phyloP scores from a whole-genome alignment of 306 rosid species.

The Cyamopsis tetragonoloba region DNA sequence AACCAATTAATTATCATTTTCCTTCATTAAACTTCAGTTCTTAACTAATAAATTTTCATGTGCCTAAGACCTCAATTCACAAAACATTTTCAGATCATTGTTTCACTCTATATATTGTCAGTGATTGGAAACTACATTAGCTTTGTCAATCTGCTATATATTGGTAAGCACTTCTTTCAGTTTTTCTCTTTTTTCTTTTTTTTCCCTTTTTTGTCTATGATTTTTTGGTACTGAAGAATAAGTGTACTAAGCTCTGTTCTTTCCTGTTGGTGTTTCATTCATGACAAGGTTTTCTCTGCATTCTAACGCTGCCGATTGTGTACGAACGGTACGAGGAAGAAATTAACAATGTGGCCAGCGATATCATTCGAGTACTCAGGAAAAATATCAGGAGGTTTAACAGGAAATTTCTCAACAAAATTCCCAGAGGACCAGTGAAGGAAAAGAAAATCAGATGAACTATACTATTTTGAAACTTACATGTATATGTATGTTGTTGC shows the following conservation, averaged over 20 bases:
- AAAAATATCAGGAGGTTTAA: conserved; percentile 44
- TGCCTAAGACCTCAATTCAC: background rate
- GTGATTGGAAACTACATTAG: conserved; percentile 66
- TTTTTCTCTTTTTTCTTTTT: background rate
- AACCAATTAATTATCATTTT: background rate
- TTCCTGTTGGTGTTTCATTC: conserved; percentile 22
- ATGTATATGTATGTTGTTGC: background rate
- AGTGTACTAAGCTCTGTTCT: background rate
- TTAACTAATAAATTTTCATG: background rate
- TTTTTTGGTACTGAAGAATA: background rate
- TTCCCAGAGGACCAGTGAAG: conserved; percentile 75
- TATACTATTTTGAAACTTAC: background rate
- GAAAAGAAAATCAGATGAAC: conserved; percentile 54
- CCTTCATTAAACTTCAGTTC: background rate
- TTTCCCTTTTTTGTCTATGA: background rate
- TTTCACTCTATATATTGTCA: conserved; percentile 54
- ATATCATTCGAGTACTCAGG: conserved; percentile 34
- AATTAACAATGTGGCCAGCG: conserved; percentile 42
- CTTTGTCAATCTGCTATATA: conserved; percentile 61
- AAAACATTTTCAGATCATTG: conserved; percentile 48
- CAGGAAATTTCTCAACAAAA: conserved; percentile 57
- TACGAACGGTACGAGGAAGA: conserved; percentile 64
- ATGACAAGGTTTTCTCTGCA: conserved; percentile 50
- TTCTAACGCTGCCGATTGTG: conserved; percentile 56
- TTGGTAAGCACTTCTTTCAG: conserved; percentile 53